Evolutionary conservation across 2,329 filamentous ascomycete species (phyloP).

Genomic region (Chaetomiaceae sp.): DNA sequence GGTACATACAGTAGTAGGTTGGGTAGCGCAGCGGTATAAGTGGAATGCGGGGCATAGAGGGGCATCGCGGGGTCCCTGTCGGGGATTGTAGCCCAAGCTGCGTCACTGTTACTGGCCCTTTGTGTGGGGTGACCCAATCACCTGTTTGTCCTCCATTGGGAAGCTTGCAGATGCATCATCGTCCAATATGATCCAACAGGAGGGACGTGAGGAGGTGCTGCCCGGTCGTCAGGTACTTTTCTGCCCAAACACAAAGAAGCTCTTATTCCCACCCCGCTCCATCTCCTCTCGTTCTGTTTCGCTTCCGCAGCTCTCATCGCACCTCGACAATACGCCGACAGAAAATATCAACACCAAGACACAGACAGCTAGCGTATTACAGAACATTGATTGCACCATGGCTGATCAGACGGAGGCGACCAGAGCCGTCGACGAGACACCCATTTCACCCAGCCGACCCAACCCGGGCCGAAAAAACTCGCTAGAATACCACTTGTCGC

Average conservation of each 20-base stretch:
- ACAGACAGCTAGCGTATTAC: neutral
- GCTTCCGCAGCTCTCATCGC: neutral
- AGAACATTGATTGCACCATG: conserved; percentile 13
- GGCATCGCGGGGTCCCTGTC: neutral
- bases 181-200: neutral
- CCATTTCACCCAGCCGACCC: conserved; percentile 53
- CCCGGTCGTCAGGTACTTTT: neutral
- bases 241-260: conserved; percentile 15
- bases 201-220: neutral
- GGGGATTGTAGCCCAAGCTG: conserved; percentile 5
- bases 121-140: conserved; percentile 21
- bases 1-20: no score
- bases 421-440: conserved; percentile 48
- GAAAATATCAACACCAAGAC: neutral
- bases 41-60: conserved; percentile 9
- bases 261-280: conserved; percentile 2
- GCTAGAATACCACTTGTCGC: conserved; percentile 66
- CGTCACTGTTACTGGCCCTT: conserved; percentile 18
- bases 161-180: conserved; percentile 10
- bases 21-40: neutral
- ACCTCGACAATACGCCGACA: neutral
- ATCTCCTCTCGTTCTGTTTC: neutral
- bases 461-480: conserved; percentile 57
- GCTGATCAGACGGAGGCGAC: conserved; percentile 15
- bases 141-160: conserved; percentile 9